Base-by-base conservation (phyloP, 495 filamentous ascomycete species). In the Neurospora tetraspora region DNA sequence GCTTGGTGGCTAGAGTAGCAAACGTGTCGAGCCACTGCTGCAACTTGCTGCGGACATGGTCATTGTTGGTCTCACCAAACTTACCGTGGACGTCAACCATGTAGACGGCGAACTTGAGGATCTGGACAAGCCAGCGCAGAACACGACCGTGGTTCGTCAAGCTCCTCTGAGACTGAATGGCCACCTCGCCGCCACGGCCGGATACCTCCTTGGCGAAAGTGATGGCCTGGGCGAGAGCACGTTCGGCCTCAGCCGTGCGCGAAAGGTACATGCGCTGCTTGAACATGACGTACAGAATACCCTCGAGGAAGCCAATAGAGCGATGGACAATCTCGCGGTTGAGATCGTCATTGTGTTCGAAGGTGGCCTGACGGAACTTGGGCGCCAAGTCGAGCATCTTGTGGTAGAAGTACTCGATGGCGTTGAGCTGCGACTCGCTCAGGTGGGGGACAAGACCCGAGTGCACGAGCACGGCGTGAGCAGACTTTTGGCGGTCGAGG, bases 301-400 rank as follows among this genome's bases (percentile, higher is more conserved):
- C 91, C 78, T 99, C 96, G 42, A 97, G 80, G 69, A 91, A 93
- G 0, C 93, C 93, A 14, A 91, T 85, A 79, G 93, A 94, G 74
- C 94, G 86, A 38, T 87, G 84, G 18, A 96, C 86, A 72, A 97
- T 93, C 12, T 90, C 89, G 69, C 86, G 84, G 74, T 89, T 96
- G 23, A 99, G 82, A 74, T 98, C 96, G 20, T 92, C 91, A 1
- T 91, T 94, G 79, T 94, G 94, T 40, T 91, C 90, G 20, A 87
- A 84, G 12, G 86, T 81, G 23, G 89, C 85, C 47, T 88, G 81
- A 75, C 94, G 87, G 59, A 91, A 89, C 59, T 86, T 85, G 37
- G 90, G 88, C 37, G 93, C 84, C 23, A 93, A 78, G 77, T 93
- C 91, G 11, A 97, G 79, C 42, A 91, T 82, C 75, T 91, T 89